These are phyloP conservation scores for Polygonum aviculare DNA, from an alignment of 148 eudicot species.

Conservation along the genomic window DNA sequence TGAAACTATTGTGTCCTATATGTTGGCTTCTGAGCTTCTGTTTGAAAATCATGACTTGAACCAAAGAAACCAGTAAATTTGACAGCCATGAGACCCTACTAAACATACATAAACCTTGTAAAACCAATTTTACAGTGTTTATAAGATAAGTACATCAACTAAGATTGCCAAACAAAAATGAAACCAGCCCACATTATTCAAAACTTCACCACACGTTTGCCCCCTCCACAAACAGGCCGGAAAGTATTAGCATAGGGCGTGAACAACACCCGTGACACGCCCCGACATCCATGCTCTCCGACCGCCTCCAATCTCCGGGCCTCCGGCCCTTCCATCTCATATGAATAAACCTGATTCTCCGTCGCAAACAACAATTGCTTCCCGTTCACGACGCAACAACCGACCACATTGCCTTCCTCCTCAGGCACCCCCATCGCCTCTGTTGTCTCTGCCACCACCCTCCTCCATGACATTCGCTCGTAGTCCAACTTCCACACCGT, in stretches of 20 bases:
- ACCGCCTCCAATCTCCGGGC: not conserved
- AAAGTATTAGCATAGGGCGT: not conserved
- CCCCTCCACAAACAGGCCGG: not conserved
- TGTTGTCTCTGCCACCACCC: not conserved
- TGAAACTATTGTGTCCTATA: not conserved
- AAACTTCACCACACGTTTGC: not conserved
- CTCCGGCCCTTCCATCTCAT: not conserved
- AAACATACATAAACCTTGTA: no score
- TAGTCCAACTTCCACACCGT: not conserved
- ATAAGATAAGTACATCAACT: no score
- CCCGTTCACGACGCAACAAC: not conserved
- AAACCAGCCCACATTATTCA: not conserved
- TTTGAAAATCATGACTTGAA: no score
- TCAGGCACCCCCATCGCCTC: not conserved
- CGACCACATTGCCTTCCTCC: not conserved
- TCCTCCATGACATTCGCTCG: not conserved
- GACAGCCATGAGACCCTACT: no score
- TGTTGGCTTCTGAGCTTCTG: not conserved
- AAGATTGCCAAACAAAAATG: no score
- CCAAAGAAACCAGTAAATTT: no score
- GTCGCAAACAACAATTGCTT: not conserved
- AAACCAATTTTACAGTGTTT: no score
- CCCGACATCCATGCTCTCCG: not conserved
- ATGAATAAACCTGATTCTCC: not conserved
- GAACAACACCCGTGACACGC: not conserved